Evolutionary conservation across 139 green algal species (phyloP), one percentile per base, ranked within the genome.

Genomic region (Mesostigma viride): DNA sequence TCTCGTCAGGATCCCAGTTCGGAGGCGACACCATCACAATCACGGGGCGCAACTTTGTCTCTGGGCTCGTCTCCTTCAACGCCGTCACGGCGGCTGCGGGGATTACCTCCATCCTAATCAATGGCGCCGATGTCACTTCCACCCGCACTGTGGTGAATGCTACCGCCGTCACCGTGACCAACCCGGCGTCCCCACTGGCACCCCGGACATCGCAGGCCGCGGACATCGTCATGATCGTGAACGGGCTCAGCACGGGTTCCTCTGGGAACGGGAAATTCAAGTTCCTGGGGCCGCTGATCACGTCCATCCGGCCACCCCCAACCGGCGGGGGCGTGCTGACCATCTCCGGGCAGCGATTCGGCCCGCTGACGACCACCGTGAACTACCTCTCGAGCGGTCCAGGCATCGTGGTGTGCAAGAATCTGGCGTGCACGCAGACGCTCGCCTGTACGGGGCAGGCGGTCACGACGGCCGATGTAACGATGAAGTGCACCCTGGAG

Each of bases 1-100:
- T 27, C 5, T 66, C 59, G 22, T 47, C 30, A 11, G 59, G 59
- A 46, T 66, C 59, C 24, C 59, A 66, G 24, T 66, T 66, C 11
- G 59, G 59, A 48, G 59, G 59, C 24, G 59, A 34, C 8, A 34
- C 59, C 4, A 66, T 66, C 31, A 46, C 31, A 24, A 46, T 66
- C 4, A 66, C 59, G 11, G 59, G 59, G 14, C 5, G 59, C 4
- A 66, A 66, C 24, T 66, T 66, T 34, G 59, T 20, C n/a, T n/a
- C n/a, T n/a, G n/a, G n/a, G n/a, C n/a, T n/a, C n/a, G n/a, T n/a
- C n/a, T n/a, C n/a, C n/a, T n/a, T n/a, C n/a, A n/a, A n/a, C n/a
- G n/a, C n/a, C n/a, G n/a, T n/a, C n/a, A n/a, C n/a, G n/a, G n/a
- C n/a, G n/a, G n/a, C n/a, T n/a, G n/a, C n/a, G n/a, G n/a, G n/a